Evolutionary conservation across 345 rosid species (phyloP), one percentile per base, ranked within the genome.

Genomic region (Eutrema yunnanense): DNA sequence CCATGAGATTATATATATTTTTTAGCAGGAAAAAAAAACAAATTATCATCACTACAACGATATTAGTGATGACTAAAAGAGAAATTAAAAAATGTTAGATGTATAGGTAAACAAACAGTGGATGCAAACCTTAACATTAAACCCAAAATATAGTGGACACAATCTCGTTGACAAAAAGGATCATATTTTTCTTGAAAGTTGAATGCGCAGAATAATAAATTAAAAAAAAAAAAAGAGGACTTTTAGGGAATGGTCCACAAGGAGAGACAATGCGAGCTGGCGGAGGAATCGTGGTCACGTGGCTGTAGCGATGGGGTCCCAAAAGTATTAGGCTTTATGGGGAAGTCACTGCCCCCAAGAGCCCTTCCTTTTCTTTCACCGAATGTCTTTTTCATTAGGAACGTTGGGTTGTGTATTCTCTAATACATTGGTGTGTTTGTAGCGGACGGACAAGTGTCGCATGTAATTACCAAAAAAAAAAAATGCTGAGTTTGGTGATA

Each of bases 261-360:
- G 33, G 49, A 55, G 77, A 29, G 77, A 73, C 77, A 73, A 30
- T 34, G 77, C 65, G 57, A 64, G 77, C 77, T 65, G 71, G 77
- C 65, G 44, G 27, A 14, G 49, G 65, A 73, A 73, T 73, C 77
- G 65, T 73, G 77, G 71, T 73, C 71, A 73, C 77, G 71, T 73
- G 77, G 51, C 16, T 73, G 36, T 64, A 73, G 58, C 65, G 6
- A 37, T 65, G 58, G 71, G 42, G 26, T 37, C 71, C 77, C 62
- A 52, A 52, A 53, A 33, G 40, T 34, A 52, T 16, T 61, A 38
- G 10, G 46, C 62, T 42, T 54, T 67, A 53, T 54, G 22, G 73
- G 60, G 0, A 67, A 67, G 32, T 58, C 62, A 58, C 62, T 58
- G 46, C 62, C 63, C 63, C 4, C 51, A 27, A 42, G 51, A 44